Evolutionary conservation across 2,329 filamentous ascomycete genomes (phyloP).

Genomic region (Exserohilum turcica): DNA sequence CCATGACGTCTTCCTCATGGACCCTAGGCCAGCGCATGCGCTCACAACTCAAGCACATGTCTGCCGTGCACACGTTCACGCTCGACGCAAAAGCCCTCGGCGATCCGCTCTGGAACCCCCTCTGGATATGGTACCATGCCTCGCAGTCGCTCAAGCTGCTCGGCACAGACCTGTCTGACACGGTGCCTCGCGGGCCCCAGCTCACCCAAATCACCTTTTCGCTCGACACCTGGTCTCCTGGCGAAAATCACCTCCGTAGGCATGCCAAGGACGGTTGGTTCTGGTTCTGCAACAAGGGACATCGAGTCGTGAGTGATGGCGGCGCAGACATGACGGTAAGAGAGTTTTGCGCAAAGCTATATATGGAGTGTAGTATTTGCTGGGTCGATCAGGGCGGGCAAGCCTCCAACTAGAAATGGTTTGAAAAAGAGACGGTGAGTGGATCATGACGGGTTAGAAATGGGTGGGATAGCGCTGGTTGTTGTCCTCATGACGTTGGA

Average conservation of each 20-base stretch:
- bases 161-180: conserved; percentile 22
- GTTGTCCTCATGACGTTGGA: no score
- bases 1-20: conserved; percentile 41
- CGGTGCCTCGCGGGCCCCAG: conserved; percentile 17
- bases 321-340: conserved; percentile 30
- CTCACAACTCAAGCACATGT: conserved; percentile 28
- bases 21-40: conserved; percentile 36
- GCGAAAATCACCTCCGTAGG: conserved; percentile 42
- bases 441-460: no score
- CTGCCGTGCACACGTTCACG: conserved; percentile 27
- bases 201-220: conserved; percentile 42
- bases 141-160: conserved; percentile 42
- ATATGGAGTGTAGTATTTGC: conserved; percentile 35
- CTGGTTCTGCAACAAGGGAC: conserved; percentile 41
- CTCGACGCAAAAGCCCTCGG: conserved; percentile 44
- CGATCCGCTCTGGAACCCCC: conserved; percentile 48
- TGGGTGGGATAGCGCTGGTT: no score
- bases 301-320: conserved; percentile 31
- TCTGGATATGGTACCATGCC: conserved; percentile 49
- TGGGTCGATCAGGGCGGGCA: conserved; percentile 22
- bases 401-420: neutral
- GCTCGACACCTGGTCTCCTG: conserved; percentile 44
- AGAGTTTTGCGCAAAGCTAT: conserved; percentile 40
- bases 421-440: no score
- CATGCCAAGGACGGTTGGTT: conserved; percentile 34